Evolutionary conservation across 768 basidiomycete genomes (phyloP).

Genomic region (Mycena metata): DNA sequence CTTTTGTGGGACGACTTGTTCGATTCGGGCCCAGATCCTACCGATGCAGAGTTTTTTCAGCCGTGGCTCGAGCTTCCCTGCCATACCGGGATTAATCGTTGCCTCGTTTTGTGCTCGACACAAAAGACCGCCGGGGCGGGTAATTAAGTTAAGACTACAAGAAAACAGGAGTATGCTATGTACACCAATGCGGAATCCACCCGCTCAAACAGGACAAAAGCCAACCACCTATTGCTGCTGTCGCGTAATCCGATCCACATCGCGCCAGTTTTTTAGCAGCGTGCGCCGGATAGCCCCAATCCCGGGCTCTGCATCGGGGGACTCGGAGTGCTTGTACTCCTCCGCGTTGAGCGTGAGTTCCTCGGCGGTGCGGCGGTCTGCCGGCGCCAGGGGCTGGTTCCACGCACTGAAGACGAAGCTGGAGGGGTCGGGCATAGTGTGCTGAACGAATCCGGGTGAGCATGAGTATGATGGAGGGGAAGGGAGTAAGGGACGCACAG

Average conservation of each 20-base stretch:
- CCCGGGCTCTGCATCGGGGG: conserved; percentile 47
- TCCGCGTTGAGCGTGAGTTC: conserved; percentile 59
- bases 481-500: conserved; percentile 56
- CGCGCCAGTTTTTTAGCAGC: conserved; percentile 58
- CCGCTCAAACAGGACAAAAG: too few relatives aligned
- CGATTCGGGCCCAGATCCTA: too few relatives aligned
- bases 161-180: too few relatives aligned
- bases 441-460: conserved; percentile 49
- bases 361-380: conserved; percentile 68
- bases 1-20: too few relatives aligned
- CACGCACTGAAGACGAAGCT: conserved; percentile 66
- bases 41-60: too few relatives aligned
- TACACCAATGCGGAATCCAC: too few relatives aligned
- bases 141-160: conserved; percentile 25
- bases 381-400: conserved; percentile 82
- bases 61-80: too few relatives aligned
- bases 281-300: conserved; percentile 55
- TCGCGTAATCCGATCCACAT: conserved; percentile 55
- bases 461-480: conserved; percentile 12
- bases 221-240: background rate
- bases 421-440: conserved; percentile 66
- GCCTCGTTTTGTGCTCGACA: too few relatives aligned
- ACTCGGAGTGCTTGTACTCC: conserved; percentile 52
- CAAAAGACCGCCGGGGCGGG: conserved; percentile 21
- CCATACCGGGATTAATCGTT: too few relatives aligned